phyloP scores from a whole-genome alignment of 2,329 filamentous ascomycete species.

The Beauveria scarabaeidicola region DNA sequence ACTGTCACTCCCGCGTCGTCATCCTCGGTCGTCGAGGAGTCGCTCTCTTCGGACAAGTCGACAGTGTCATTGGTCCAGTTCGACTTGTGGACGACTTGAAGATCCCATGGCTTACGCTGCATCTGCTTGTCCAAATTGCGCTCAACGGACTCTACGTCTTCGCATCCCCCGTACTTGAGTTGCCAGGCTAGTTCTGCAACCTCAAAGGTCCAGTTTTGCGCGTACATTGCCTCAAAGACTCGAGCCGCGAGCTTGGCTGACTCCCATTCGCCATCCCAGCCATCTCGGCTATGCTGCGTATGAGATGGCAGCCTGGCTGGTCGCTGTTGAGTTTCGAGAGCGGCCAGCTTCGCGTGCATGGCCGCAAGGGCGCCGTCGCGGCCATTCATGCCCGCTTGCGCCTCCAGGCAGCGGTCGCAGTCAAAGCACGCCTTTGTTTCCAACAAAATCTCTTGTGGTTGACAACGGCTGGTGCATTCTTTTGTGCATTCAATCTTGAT shows the following conservation, averaged over 20 bases:
- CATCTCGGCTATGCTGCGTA: not conserved
- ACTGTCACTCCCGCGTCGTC: too few species aligned
- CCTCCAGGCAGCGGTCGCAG: not conserved
- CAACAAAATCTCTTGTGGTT: conserved; percentile 11
- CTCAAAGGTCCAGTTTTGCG: not conserved
- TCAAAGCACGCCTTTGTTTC: not conserved
- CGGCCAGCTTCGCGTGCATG: too few species aligned
- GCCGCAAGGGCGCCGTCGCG: not conserved
- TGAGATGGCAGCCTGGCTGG: too few species aligned
- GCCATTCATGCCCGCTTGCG: not conserved
- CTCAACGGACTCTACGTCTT: not conserved
- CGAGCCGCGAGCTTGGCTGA: not conserved
- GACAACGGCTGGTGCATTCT: conserved; percentile 19
- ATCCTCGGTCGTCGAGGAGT: not conserved
- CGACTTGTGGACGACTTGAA: not conserved
- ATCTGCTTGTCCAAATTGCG: not conserved
- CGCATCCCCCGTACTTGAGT: not conserved
- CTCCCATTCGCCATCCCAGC: not conserved
- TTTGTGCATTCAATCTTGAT: conserved; percentile 22
- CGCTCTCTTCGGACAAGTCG: not conserved
- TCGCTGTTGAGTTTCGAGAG: not conserved
- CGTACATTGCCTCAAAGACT: not conserved
- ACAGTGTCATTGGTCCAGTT: not conserved
- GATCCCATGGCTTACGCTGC: too few species aligned
- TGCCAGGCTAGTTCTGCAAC: not conserved